Evolutionary conservation across 345 rosid species (phyloP).

Genomic region (Acer negundo): DNA sequence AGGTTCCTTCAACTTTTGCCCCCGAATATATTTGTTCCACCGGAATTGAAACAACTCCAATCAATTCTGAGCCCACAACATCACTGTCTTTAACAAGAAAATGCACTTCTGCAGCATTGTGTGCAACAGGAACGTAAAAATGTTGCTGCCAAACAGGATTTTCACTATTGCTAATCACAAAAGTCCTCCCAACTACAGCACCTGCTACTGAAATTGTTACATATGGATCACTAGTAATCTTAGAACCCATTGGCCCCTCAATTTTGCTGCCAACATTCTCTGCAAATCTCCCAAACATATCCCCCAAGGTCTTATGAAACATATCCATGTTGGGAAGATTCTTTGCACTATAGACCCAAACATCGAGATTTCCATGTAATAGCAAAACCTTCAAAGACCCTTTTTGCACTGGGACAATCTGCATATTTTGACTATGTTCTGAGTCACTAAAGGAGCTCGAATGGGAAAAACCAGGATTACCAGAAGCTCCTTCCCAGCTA

Average conservation of each 20-base stretch:
- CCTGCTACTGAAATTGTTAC: constrained; percentile 60
- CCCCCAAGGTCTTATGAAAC: constrained; percentile 82
- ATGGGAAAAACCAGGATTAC: constrained; percentile 26
- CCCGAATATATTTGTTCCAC: constrained; percentile 69
- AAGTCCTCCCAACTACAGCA: constrained; percentile 87
- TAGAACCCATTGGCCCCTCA: constrained; percentile 54
- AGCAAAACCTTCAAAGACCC: constrained; percentile 78
- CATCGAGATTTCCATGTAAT: constrained; percentile 89
- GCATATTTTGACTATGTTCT: constrained; percentile 36
- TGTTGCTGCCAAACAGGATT: constrained; percentile 91
- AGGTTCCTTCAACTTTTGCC: constrained; percentile 64
- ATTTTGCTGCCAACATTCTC: constrained; percentile 32
- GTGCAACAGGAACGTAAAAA: constrained; percentile 89
- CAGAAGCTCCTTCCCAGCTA: constrained; percentile 44
- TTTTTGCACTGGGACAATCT: constrained; percentile 64
- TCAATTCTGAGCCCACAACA: constrained; percentile 80
- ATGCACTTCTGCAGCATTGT: constrained; percentile 77
- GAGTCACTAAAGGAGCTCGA: constrained; percentile 46
- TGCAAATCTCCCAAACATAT: constrained; percentile 45
- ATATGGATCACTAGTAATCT: constrained; percentile 92
- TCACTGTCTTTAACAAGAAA: constrained; percentile 91
- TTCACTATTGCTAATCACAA: constrained; percentile 77
- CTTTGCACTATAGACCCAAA: constrained; percentile 63
- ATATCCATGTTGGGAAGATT: constrained; percentile 95
- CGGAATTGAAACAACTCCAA: constrained; percentile 82